Evolutionary conservation across 306 rosid species (phyloP).

Genomic region (Senna tora): DNA sequence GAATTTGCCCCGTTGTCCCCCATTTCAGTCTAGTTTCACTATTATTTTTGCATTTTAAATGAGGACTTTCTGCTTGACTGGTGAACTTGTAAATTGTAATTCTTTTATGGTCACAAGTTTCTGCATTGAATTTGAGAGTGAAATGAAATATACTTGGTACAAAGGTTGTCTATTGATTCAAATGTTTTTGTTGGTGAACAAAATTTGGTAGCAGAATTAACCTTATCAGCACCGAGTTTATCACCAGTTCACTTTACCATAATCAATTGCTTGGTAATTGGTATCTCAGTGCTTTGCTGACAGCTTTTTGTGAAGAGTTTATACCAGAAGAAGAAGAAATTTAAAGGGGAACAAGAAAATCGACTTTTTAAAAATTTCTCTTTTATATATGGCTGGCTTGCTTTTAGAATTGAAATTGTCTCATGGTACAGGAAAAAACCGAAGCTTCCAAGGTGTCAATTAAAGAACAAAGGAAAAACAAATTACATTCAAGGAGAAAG

Average conservation of each 20-base stretch:
- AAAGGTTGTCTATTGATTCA: background rate
- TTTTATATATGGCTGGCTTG: background rate
- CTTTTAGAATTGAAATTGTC: background rate
- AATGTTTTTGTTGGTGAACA: background rate
- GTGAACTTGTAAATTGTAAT: background rate
- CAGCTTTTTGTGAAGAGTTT: background rate
- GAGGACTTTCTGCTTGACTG: background rate
- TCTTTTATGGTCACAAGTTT: background rate
- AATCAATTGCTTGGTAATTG: too few species aligned
- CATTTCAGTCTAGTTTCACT: background rate
- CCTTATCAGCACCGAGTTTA: background rate
- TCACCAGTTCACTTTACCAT: background rate
- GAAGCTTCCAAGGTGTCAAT: conserved; percentile 8
- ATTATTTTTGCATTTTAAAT: background rate
- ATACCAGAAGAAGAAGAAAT: background rate
- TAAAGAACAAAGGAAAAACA: conserved; percentile 34
- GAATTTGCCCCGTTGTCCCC: background rate
- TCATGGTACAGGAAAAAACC: background rate
- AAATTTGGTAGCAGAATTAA: background rate
- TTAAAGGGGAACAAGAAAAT: background rate
- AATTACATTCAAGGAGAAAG: conserved; percentile 7
- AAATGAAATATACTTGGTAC: background rate
- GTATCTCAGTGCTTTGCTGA: too few species aligned
- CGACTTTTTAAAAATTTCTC: background rate
- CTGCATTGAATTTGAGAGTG: background rate